Base-by-base conservation (phyloP, 352 stramenopile species). In the Thalassiosira exigua region DNA sequence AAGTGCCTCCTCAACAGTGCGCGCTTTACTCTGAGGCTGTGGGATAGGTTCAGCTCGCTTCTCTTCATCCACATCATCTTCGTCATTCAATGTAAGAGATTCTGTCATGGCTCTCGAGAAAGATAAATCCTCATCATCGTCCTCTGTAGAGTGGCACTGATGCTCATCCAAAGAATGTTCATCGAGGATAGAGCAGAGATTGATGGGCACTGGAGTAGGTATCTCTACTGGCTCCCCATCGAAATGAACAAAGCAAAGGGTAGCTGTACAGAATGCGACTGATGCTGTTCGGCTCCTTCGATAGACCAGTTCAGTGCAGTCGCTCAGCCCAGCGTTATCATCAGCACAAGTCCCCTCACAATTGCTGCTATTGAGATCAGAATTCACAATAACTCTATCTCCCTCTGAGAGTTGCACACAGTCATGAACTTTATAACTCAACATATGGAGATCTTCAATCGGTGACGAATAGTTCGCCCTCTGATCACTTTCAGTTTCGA, bases 141-240 rank as follows among this genome's bases (percentile, higher is more conserved):
- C 39, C 11, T n/a, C 39, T 48, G 39, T 14, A 30, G 22, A 30
- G 5, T 24, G 36, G 27, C n/a, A 5, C 5, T 24, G 2, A 39
- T 61, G 5, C 14, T 61, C 53, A 27, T 61, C 53, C 27, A 52
- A 39, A 0, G 21, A 52, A 3, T 14, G 12, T 27, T 61, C 53
- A 19, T 19, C 53, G 32, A 61, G 21, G 36, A 61, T 14, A 61
- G 53, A 61, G 19, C 53, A 61, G 27, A 52, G 53, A 61, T 61
- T 21, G 24, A 61, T 32, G 11, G 53, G 39, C 39, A 48, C 39
- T n/a, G n/a, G n/a, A n/a, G n/a, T n/a, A 48, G 39, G 53, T 53
- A 5, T 53, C 22, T 61, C 27, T 7, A 27, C 27, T 27, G 53
- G 53, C 36, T 52, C 53, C 32, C 53, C 21, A 14, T 61, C 53